Conservation (phyloP, 2,329 filamentous ascomycete species). For the Zasmidium angulare region DNA sequence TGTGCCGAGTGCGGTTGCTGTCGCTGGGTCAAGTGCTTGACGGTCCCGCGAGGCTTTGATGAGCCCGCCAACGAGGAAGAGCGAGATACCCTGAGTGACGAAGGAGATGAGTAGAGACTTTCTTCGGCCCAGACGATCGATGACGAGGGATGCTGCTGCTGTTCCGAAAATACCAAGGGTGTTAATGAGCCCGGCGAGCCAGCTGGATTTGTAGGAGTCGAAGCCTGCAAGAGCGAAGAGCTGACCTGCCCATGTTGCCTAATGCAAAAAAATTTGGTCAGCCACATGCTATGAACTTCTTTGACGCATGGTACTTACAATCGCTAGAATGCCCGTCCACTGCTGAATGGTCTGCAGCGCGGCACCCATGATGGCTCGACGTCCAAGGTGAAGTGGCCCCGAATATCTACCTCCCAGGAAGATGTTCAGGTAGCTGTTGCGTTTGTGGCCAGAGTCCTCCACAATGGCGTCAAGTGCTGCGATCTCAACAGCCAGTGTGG, state of each 20-base stretch:
- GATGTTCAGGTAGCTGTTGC: constrained; percentile 42
- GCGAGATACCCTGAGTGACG: constrained; percentile 30
- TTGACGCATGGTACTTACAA: constrained; percentile 19
- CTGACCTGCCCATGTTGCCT: constrained; percentile 24
- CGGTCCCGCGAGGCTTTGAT: constrained; percentile 30
- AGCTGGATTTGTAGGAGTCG: constrained; percentile 24
- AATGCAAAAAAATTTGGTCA: constrained; percentile 18
- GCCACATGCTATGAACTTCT: background rate
- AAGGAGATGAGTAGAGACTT: constrained; percentile 31
- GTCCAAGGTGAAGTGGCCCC: constrained; percentile 19
- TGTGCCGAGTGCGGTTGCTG: constrained; percentile 18
- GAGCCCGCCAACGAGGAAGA: constrained; percentile 36
- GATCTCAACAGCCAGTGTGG: constrained; percentile 34
- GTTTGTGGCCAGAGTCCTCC: constrained; percentile 39
- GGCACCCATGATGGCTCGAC: constrained; percentile 6
- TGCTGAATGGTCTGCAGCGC: constrained; percentile 34
- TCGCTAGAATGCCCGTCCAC: constrained; percentile 33
- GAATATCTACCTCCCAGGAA: constrained; percentile 14
- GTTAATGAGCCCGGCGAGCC: constrained; percentile 28
- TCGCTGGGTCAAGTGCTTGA: background rate
- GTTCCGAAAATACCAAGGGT: constrained; percentile 29
- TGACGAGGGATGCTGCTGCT: constrained; percentile 33
- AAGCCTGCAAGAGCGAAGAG: constrained; percentile 31
- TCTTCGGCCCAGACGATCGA: constrained; percentile 28
- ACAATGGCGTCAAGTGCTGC: constrained; percentile 45